Percentiles rank a stretch among this genome's conserved stretches.
Evolutionary conservation across 139 green algal genomes (phyloP).

Genomic region (Pleodorina starrii): DNA sequence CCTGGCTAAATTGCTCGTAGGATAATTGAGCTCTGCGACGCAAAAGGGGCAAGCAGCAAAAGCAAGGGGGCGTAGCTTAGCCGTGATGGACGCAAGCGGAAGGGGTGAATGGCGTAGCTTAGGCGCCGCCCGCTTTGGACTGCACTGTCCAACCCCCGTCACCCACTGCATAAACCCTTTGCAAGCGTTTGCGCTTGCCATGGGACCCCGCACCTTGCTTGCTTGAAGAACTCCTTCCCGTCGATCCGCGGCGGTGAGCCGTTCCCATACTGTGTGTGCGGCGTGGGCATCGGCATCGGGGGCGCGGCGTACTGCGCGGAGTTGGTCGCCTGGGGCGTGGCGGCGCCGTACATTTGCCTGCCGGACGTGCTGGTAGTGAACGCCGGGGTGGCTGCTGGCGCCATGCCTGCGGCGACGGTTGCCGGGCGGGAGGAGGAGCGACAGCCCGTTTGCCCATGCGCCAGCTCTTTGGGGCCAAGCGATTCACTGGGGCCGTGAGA

Average conservation of each 20-base stretch:
- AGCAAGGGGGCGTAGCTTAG: not conserved
- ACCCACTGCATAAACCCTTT: no score
- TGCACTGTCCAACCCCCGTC: no score
- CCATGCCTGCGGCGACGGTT: slow-evolving; percentile 26
- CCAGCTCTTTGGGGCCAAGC: no score
- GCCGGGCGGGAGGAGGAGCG: no score
- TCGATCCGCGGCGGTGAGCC: slow-evolving; percentile 62
- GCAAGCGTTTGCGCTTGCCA: no score
- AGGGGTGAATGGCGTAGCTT: no score
- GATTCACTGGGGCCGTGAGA: no score
- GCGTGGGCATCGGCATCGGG: not conserved
- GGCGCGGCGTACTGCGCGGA: not conserved
- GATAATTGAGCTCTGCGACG: slow-evolving; percentile 70
- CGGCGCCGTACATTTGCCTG: not conserved
- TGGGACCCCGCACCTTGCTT: slow-evolving; percentile 63
- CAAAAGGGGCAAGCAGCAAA: not conserved
- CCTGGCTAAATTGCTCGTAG: slow-evolving; percentile 83
- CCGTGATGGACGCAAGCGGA: no score
- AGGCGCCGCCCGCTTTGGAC: no score
- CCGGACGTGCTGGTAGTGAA: slow-evolving; percentile 27
- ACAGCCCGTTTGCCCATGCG: no score
- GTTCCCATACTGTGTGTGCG: not conserved
- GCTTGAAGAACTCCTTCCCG: slow-evolving; percentile 81
- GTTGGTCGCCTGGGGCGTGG: slow-evolving; percentile 11
- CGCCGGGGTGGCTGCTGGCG: not conserved